These are phyloP conservation scores for Coniochaeta sp. DNA, from an alignment of 2,329 filamentous ascomycete species.

Conservation along the genomic window DNA sequence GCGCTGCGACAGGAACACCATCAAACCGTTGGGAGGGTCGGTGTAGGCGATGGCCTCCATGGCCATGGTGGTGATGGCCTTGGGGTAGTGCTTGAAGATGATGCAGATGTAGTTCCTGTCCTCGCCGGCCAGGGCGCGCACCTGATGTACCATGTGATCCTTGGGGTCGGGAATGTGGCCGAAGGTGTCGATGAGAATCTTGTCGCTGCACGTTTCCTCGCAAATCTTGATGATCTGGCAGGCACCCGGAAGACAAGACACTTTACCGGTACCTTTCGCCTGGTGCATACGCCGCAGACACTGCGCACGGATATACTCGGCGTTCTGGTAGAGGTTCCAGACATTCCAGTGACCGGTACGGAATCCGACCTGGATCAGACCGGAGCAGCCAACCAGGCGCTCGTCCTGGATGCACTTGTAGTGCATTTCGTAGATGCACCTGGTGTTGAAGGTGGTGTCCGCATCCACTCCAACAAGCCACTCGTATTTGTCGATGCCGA, in stretches of 20 bases:
- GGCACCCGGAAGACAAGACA: constrained; percentile 40
- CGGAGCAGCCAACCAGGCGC: constrained; percentile 39
- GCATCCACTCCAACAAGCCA: constrained; percentile 39
- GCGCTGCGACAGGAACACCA: constrained; percentile 40
- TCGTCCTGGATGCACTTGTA: constrained; percentile 25
- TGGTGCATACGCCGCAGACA: constrained; percentile 41
- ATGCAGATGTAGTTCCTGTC: constrained; percentile 42
- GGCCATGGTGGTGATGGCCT: constrained; percentile 37
- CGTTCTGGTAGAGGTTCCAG: constrained; percentile 40
- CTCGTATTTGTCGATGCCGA: constrained; percentile 30
- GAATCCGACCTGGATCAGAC: constrained; percentile 41
- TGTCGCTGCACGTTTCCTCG: constrained; percentile 40
- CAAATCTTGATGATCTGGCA: constrained; percentile 43
- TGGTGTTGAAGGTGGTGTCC: constrained; percentile 18
- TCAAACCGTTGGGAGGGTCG: constrained; percentile 35
- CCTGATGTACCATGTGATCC: constrained; percentile 39
- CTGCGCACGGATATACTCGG: constrained; percentile 41
- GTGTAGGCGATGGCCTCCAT: constrained; percentile 39
- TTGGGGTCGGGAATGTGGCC: constrained; percentile 42
- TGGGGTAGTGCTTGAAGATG: constrained; percentile 37
- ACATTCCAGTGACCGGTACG: constrained; percentile 30
- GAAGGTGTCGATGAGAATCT: constrained; percentile 37
- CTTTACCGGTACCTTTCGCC: constrained; percentile 40
- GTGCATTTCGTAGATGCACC: constrained; percentile 35
- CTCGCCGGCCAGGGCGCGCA: constrained; percentile 41